phyloP scores from a whole-genome alignment of 179 eudicot species.

The Gypsophila paniculata region DNA sequence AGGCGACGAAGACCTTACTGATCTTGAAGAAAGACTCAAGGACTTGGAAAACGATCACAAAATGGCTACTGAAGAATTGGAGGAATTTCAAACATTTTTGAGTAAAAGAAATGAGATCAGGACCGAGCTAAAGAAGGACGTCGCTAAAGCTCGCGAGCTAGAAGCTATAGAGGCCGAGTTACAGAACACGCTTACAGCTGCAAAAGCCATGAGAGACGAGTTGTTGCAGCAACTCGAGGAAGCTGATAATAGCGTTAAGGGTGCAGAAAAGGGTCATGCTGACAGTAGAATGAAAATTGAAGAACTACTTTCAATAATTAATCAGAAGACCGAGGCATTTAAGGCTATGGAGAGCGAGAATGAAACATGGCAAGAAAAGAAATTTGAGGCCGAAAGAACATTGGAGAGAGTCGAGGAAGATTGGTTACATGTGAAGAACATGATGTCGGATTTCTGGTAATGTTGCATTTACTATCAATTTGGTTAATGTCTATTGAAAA shows the following conservation, averaged over 20 bases:
- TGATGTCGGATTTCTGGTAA: slow-evolving; percentile 16
- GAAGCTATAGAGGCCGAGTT: slow-evolving; percentile 30
- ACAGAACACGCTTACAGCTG: slow-evolving; percentile 13
- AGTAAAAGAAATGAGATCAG: slow-evolving; percentile 16
- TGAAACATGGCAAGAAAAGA: slow-evolving; percentile 22
- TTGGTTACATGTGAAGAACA: slow-evolving; percentile 27
- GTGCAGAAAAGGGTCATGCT: slow-evolving; percentile 27
- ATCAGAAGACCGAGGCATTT: slow-evolving; percentile 23
- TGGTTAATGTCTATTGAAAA: background rate
- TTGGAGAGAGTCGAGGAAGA: slow-evolving; percentile 34
- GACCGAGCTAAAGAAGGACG: slow-evolving; percentile 26
- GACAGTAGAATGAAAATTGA: slow-evolving; percentile 27
- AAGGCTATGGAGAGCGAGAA: slow-evolving; percentile 34
- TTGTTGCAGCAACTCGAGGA: slow-evolving; percentile 36
- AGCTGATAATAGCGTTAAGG: slow-evolving; percentile 30
- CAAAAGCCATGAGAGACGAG: slow-evolving; percentile 31
- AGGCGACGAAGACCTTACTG: slow-evolving; percentile 7
- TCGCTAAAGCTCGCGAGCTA: slow-evolving; percentile 33
- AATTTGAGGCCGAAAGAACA: slow-evolving; percentile 30
- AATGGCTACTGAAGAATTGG: slow-evolving; percentile 29
- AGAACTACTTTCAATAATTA: slow-evolving; percentile 27
- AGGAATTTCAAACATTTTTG: slow-evolving; percentile 27
- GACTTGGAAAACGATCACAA: slow-evolving; percentile 25
- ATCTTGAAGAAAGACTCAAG: slow-evolving; percentile 20
- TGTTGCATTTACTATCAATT: background rate